Base-by-base conservation (phyloP, 208 protist species). In the Trypanosoma grayi region DNA sequence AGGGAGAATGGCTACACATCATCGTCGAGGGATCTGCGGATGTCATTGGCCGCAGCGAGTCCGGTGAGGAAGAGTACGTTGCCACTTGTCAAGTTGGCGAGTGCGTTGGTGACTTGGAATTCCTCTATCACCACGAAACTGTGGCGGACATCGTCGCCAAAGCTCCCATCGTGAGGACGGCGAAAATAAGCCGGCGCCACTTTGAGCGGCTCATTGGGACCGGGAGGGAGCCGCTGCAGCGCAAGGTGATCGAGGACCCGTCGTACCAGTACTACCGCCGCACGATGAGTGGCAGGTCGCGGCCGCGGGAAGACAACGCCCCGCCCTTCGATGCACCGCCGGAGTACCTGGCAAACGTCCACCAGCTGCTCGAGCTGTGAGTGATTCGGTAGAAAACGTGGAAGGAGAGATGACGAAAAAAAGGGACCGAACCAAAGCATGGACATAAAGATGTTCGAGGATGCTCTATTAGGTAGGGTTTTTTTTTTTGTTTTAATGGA, bases 1-100 rank as follows among this genome's bases (percentile, higher is more conserved):
- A 63, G 10, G 77, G 65, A 24, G 69, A 78, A 52, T 93, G 87
- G 83, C 53, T 93, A 16, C 73, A 89, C 68, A 69, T 91, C 53
- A 67, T 91, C 20, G 69, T 84, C 4, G 87, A 93, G 34, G 87
- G 87, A 28, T 73, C 65, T 4, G 47, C 87, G 7, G 48, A 79
- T 30, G 81, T 93, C 13, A 50, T 73, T 34, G 73, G 69, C 16
- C 66, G 65, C 2, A 64, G 73, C 51, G 73, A 14, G 0, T 55
- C 44, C 0, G 79, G 72, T 1, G 54, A 68, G 43, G 51, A 76
- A 44, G 54, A 65, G 31, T 56, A 80, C 31, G 70, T 90, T 25
- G 66, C 71, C 2, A 65, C 68, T 16, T 44, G 82, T 10, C 39
- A 62, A 11, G 66, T 68, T 30, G 86, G 83, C 14, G 71, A 84